These are phyloP conservation scores for Leptoxyphium fumago DNA, from an alignment of 2,329 filamentous ascomycete species.

Conservation along the genomic window DNA sequence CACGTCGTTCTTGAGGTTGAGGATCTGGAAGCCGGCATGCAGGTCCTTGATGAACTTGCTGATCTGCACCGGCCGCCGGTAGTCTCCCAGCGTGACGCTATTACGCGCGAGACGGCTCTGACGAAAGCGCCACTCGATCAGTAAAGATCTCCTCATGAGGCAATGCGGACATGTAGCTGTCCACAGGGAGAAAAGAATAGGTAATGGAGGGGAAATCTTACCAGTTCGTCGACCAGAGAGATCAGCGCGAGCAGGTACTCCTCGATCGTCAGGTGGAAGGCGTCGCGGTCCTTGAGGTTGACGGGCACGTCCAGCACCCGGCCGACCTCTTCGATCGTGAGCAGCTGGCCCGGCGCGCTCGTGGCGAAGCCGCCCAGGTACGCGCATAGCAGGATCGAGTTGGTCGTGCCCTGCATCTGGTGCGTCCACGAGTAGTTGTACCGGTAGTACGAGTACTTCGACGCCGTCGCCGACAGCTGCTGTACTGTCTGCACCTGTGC, in stretches of 20 bases:
- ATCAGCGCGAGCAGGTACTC: conserved; percentile 89
- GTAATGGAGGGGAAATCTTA: conserved; percentile 21
- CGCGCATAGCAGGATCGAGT: conserved; percentile 45
- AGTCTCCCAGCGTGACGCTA: conserved; percentile 82
- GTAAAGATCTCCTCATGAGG: neutral
- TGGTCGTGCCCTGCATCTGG: conserved; percentile 35
- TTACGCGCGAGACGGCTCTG: conserved; percentile 79
- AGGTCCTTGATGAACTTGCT: conserved; percentile 88
- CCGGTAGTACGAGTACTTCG: conserved; percentile 92
- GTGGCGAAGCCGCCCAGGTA: conserved; percentile 64
- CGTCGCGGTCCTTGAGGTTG: conserved; percentile 77
- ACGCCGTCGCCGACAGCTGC: conserved; percentile 58
- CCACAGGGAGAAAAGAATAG: neutral
- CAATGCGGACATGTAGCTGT: neutral
- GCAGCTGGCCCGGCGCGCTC: conserved; percentile 42
- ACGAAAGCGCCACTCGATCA: neutral
- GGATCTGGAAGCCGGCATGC: conserved; percentile 87
- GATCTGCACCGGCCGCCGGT: conserved; percentile 71
- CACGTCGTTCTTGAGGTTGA: conserved; percentile 94
- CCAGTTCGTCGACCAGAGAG: conserved; percentile 75
- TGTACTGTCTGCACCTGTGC: conserved; percentile 57
- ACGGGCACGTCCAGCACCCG: conserved; percentile 67
- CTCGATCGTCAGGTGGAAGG: conserved; percentile 92
- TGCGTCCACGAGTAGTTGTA: conserved; percentile 82
- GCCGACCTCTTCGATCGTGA: conserved; percentile 82